Evolutionary conservation across 306 rosid genomes (phyloP).

Genomic region (Cicer chorassanicum): DNA sequence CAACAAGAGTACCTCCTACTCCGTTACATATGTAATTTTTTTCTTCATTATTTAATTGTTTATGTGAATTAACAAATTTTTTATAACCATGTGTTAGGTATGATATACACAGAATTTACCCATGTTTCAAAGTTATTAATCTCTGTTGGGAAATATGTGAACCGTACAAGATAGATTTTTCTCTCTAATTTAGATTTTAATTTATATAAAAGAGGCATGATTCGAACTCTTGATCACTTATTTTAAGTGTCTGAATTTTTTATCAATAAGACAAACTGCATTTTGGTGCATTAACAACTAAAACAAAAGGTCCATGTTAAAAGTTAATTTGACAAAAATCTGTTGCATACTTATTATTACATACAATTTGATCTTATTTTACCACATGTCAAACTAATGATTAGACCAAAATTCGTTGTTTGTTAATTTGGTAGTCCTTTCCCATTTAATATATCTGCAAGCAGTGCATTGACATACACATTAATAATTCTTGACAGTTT

Average conservation of each 20-base stretch:
- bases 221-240: background rate
- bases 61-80: background rate
- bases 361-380: slow-evolving; percentile 33
- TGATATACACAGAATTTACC: background rate
- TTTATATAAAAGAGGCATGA: background rate
- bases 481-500: background rate
- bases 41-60: slow-evolving; percentile 11
- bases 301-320: background rate
- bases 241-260: background rate
- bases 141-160: background rate
- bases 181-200: background rate
- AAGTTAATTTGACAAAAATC: slow-evolving; percentile 36
- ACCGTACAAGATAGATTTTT: background rate
- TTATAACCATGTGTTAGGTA: background rate
- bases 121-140: background rate
- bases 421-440: slow-evolving; percentile 10
- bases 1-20: slow-evolving; percentile 24
- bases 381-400: slow-evolving; percentile 38
- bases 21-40: slow-evolving; percentile 3
- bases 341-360: background rate
- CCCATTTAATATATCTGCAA: slow-evolving; percentile 31
- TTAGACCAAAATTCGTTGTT: slow-evolving; percentile 32
- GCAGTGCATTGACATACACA: background rate
- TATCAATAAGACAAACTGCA: accelerated
- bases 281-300: background rate